Evolutionary conservation across 1,284 basidiomycete species (phyloP).

Genomic region (Ustilago cynodontis): DNA sequence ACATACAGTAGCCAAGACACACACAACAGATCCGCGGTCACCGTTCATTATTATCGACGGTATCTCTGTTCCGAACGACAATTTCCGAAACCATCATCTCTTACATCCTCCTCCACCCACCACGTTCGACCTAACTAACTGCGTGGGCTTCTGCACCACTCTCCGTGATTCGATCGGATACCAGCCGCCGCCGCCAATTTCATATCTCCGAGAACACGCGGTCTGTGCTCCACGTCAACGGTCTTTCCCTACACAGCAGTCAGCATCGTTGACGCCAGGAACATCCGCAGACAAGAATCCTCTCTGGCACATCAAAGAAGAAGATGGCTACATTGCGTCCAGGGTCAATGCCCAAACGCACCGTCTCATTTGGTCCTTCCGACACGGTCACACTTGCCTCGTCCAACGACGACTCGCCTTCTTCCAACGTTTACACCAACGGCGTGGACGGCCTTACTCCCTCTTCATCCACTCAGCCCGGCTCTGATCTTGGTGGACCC

Average conservation of each 20-base stretch:
- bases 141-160: neutral
- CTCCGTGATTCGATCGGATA: neutral
- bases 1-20: neutral
- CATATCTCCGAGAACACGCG: slow-evolving; percentile 7
- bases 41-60: slow-evolving; percentile 5
- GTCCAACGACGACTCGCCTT: slow-evolving; percentile 1
- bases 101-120: neutral
- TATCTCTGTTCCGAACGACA: slow-evolving; percentile 14
- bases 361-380: slow-evolving; percentile 57
- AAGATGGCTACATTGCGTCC: slow-evolving; percentile 46
- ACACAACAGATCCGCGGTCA: slow-evolving; percentile 16
- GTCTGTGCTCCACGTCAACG: neutral
- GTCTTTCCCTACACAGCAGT: neutral
- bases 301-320: neutral
- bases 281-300: neutral
- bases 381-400: slow-evolving; percentile 39
- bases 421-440: slow-evolving; percentile 12
- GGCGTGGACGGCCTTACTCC: slow-evolving; percentile 4
- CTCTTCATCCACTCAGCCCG: slow-evolving; percentile 4
- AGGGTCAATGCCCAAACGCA: slow-evolving; percentile 46
- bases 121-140: neutral
- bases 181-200: neutral
- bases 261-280: neutral
- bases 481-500: slow-evolving; percentile 15
- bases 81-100: slow-evolving; percentile 7